Evolutionary conservation across 2,329 filamentous ascomycete species (phyloP).

Genomic region (Dactylellina cionopaga): DNA sequence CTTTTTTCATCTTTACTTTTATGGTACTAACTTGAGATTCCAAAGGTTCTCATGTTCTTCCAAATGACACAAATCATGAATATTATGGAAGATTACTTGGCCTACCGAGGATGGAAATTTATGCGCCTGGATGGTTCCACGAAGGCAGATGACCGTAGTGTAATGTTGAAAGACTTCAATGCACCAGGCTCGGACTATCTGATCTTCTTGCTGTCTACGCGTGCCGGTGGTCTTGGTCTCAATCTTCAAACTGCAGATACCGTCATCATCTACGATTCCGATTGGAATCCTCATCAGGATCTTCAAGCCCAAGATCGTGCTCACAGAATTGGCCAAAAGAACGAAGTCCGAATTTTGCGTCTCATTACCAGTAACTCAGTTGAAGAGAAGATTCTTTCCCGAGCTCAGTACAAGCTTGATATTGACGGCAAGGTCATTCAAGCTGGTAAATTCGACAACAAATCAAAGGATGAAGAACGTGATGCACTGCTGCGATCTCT

Average conservation of each 20-base stretch:
- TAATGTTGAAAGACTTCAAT: conserved; percentile 89
- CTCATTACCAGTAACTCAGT: conserved; percentile 97
- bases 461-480: conserved; percentile 97
- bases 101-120: conserved; percentile 83
- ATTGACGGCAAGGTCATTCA: conserved; percentile 99
- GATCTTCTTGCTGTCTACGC: conserved; percentile 97
- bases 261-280: conserved; percentile 99
- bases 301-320: conserved; percentile 99
- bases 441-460: conserved; percentile 99
- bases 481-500: conserved; percentile 95
- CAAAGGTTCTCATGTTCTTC: conserved; percentile 91
- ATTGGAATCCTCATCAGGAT: conserved; percentile 99
- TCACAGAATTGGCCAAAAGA: conserved; percentile 99
- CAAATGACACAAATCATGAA: conserved; percentile 99
- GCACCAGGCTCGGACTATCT: conserved; percentile 90
- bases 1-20: not conserved
- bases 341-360: conserved; percentile 94
- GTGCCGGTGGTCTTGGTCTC: conserved; percentile 95
- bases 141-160: conserved; percentile 95
- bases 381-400: conserved; percentile 97
- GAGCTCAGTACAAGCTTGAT: conserved; percentile 96
- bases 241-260: conserved; percentile 98
- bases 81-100: conserved; percentile 98
- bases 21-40: conserved; percentile 1
- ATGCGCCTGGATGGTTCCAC: conserved; percentile 95